A percentile compares a stretch with the other conserved stretches of the same genome.
Conservation (phyloP, 163 green algal species). For the Scenedesmus sp. region DNA sequence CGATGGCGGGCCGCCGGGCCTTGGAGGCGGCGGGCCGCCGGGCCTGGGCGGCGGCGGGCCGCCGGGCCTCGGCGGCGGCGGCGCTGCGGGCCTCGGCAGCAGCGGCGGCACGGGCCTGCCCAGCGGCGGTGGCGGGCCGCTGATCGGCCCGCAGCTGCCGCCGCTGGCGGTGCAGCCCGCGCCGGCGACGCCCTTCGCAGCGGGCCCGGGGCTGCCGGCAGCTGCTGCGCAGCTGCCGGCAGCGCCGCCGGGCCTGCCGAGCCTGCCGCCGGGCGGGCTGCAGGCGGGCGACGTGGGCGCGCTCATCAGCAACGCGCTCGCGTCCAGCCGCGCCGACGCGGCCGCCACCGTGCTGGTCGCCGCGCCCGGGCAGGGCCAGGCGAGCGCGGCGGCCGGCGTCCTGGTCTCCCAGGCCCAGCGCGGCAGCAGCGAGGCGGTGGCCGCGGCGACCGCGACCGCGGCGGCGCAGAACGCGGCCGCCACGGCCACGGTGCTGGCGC, state of each 20-base stretch:
- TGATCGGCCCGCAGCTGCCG: no score
- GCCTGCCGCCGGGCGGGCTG: no score
- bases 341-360: conserved; percentile 10
- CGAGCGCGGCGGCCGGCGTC: neutral
- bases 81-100: no score
- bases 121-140: no score
- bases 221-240: no score
- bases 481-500: conserved; percentile 23
- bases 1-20: no score
- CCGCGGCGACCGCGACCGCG: conserved; percentile 2
- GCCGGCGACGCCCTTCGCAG: neutral
- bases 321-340: neutral
- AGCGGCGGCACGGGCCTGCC: no score
- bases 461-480: conserved; percentile 6
- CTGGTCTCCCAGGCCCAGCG: neutral
- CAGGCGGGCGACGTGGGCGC: no score
- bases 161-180: neutral
- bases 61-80: no score
- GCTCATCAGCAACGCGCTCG: neutral
- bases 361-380: neutral
- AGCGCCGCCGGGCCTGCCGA: no score
- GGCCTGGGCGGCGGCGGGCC: no score
- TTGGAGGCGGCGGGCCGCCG: no score
- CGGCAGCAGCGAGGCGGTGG: conserved; percentile 5
- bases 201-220: neutral